Conservation (phyloP, 2,329 filamentous ascomycete species). For the Magnaporthales sp. region DNA sequence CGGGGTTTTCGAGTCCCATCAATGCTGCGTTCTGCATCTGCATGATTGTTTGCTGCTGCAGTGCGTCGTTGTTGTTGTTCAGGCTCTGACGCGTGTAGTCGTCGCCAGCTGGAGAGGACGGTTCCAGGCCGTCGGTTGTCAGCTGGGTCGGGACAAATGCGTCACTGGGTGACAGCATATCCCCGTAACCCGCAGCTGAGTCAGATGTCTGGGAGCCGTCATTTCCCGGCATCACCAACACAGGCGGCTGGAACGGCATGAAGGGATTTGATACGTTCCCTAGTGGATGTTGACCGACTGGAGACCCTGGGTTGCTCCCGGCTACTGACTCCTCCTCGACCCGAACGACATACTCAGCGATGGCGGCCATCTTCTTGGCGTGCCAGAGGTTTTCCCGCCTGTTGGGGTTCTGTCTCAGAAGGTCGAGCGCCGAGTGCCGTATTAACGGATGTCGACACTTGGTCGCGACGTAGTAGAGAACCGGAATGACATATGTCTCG, state of each 20-base stretch:
- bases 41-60: neutral
- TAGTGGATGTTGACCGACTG: neutral
- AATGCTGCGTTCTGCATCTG: neutral
- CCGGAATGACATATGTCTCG: slow-evolving; percentile 28
- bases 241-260: neutral
- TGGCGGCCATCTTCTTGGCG: slow-evolving; percentile 17
- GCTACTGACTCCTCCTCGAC: slow-evolving; percentile 22
- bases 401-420: slow-evolving; percentile 18
- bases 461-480: slow-evolving; percentile 26
- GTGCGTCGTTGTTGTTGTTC: neutral
- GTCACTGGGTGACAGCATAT: neutral
- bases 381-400: slow-evolving; percentile 30
- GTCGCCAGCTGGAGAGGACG: neutral
- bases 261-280: neutral
- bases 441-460: slow-evolving; percentile 30
- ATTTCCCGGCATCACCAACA: neutral
- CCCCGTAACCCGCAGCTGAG: neutral
- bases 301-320: slow-evolving; percentile 1
- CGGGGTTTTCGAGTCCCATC: neutral
- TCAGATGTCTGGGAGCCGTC: neutral
- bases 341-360: slow-evolving; percentile 24
- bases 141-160: neutral
- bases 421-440: slow-evolving; percentile 23
- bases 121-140: neutral
- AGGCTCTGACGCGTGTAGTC: neutral